Evolutionary conservation across 2,329 filamentous ascomycete genomes (phyloP).

Genomic region (Colletotrichum tamarilloi): DNA sequence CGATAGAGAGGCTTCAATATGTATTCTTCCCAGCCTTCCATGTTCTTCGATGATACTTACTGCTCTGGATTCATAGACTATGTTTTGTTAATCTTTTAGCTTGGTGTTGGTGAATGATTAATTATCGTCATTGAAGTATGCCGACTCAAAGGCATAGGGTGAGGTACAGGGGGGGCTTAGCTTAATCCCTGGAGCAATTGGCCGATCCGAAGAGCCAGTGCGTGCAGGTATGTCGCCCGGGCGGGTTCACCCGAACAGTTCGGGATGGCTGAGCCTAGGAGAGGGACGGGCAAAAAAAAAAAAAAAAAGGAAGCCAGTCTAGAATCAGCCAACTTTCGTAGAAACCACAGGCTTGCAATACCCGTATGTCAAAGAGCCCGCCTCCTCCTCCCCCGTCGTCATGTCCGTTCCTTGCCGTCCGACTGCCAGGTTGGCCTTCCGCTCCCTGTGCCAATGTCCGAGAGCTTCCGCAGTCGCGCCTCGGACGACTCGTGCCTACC

Average conservation of each 20-base stretch:
- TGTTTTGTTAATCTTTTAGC: neutral
- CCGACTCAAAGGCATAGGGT: neutral
- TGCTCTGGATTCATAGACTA: neutral
- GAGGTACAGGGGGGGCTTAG: neutral
- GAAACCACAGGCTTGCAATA: neutral
- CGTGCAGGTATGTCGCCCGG: neutral
- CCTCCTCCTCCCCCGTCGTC: neutral
- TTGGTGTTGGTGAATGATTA: neutral
- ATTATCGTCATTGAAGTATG: neutral
- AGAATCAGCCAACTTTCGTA: neutral
- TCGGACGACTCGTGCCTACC: slow-evolving; percentile 62
- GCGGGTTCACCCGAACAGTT: neutral
- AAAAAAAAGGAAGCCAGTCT: neutral
- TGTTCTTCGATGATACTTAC: neutral
- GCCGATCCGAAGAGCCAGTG: neutral
- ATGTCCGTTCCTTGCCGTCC: slow-evolving; percentile 17
- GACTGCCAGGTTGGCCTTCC: slow-evolving; percentile 5
- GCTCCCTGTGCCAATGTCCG: slow-evolving; percentile 5
- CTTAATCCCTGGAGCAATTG: neutral
- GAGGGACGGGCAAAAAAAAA: neutral
- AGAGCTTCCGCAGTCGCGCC: neutral
- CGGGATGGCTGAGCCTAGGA: neutral
- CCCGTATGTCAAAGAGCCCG: neutral
- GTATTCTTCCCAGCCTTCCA: neutral
- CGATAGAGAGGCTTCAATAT: neutral